Percentiles rank a stretch among this genome's conserved stretches.
Conservation (phyloP, 1,284 basidiomycete genomes). For the Exobasidium cylindrosporum region DNA sequence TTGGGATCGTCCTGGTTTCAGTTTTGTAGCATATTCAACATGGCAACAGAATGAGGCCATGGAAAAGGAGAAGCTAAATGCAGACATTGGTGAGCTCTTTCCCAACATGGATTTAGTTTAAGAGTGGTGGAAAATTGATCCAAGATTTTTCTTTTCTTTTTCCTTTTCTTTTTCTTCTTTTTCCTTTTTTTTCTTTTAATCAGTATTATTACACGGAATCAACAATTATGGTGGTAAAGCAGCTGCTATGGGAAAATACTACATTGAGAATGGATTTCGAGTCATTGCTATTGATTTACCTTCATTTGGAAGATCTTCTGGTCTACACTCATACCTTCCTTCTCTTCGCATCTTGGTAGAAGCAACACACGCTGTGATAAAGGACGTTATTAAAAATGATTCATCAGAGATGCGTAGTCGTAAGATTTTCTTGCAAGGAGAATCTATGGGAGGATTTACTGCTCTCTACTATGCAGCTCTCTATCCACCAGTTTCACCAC, state of each 20-base stretch:
- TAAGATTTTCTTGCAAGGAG: constrained; percentile 57
- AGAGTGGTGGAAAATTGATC: background rate
- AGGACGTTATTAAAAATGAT: constrained; percentile 54
- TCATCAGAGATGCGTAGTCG: constrained; percentile 13
- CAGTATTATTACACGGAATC: constrained; percentile 46
- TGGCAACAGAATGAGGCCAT: constrained; percentile 36
- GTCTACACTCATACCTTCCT: constrained; percentile 59
- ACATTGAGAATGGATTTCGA: constrained; percentile 59
- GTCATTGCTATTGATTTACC: constrained; percentile 60
- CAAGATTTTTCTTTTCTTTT: background rate
- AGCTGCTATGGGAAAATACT: constrained; percentile 57
- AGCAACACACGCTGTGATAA: constrained; percentile 58
- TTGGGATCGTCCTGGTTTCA: constrained; percentile 15
- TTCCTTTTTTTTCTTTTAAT: background rate
- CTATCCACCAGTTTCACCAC: constrained; percentile 40
- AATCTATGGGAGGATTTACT: constrained; percentile 56
- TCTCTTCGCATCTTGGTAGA: constrained; percentile 57
- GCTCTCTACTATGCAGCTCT: constrained; percentile 52
- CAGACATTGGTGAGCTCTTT: background rate
- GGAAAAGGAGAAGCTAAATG: constrained; percentile 23
- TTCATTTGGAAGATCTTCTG: constrained; percentile 56
- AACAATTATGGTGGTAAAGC: constrained; percentile 54
- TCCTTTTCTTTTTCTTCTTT: background rate
- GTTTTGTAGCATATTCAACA: constrained; percentile 42
- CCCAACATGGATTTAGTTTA: background rate